Base-by-base conservation (phyloP, 148 eudicot genomes). In the Limonium bicolor region DNA sequence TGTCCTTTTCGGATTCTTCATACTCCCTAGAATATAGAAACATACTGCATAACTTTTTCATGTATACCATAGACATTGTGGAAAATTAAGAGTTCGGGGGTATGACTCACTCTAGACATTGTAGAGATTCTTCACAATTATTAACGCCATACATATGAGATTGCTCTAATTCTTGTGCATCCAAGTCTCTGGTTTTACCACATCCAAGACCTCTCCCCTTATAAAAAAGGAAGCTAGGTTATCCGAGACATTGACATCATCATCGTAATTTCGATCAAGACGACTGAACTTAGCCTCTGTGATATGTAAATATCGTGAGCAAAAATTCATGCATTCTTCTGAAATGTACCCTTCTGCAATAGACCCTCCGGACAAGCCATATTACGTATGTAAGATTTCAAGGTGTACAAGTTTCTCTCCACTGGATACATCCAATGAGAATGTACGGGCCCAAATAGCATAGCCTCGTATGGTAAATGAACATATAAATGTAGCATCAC, bases 341-440 rank as follows among this genome's bases (percentile, higher is more conserved):
- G 20, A 43, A 1, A 58, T 7, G 20, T 47, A 53, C 5, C 57
- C 59, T 27, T 50, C 51, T 0, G 67, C 48, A 4, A 56, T 58
- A 0, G 46, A 64, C 31, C 64, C 37, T 64, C 61, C 2, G 56
- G 67, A 38, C 23, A 38, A 27, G 56, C 51, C n/a, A 25, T 6
- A 18, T 62, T 62, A 2, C 41, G 21, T 2, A 55, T 22, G 29
- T 55, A 62, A 6, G 39, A 23, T 21, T 62, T 55, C 1, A 50
- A 30, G 6, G 18, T 56, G 2, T 17, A 19, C 36, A 63, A 37
- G 7, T 24, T 17, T 18, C 37, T 41, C 20, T 63, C 57, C 30
- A 56, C 41, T 4, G 33, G 48, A 18, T 48, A 61, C 60, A 61
- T 61, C 60, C 51, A 61, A 25, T 51, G 14, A 4, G 10, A 47